Percentiles rank a stretch among this genome's conserved stretches.
phyloP scores from a whole-genome alignment of 2,329 filamentous ascomycete genomes.

The Cytospora chrysosperma region DNA sequence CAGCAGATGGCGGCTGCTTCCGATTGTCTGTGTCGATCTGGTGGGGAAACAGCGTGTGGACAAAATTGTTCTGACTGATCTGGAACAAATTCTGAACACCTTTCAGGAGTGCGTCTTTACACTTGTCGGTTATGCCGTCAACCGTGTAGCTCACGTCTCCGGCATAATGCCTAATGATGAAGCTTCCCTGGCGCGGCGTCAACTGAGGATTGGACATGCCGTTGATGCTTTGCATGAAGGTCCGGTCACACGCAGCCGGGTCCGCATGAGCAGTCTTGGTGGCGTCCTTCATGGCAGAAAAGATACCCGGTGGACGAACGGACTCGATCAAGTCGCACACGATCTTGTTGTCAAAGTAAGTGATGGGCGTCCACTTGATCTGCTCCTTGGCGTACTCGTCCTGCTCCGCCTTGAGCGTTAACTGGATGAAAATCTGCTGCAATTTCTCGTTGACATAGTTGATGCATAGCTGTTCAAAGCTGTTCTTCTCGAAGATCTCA shows the following conservation, averaged over 20 bases:
- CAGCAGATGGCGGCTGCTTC: conserved; percentile 87
- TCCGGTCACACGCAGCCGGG: conserved; percentile 88
- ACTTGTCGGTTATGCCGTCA: conserved; percentile 98
- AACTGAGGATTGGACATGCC: conserved; percentile 90
- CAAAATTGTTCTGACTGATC: conserved; percentile 78
- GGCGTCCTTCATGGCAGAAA: conserved; percentile 94
- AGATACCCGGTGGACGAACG: conserved; percentile 83
- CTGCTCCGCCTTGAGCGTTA: conserved; percentile 94
- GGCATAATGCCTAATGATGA: conserved; percentile 98
- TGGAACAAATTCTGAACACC: conserved; percentile 86
- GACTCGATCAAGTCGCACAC: conserved; percentile 97
- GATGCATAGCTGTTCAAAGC: conserved; percentile 98
- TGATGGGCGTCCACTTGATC: conserved; percentile 98
- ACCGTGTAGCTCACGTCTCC: conserved; percentile 94
- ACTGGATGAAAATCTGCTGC: conserved; percentile 98
- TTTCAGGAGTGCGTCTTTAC: conserved; percentile 96
- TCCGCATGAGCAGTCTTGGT: conserved; percentile 98
- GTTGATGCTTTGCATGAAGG: conserved; percentile 91
- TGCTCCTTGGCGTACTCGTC: conserved; percentile 95
- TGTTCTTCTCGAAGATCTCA: conserved; percentile 99
- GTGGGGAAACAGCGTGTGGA: conserved; percentile 86
- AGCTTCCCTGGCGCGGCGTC: conserved; percentile 87
- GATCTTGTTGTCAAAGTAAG: conserved; percentile 99
- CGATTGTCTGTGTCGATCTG: conserved; percentile 95
- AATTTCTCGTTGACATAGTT: conserved; percentile 99